phyloP scores from a whole-genome alignment of 129 eudicot genomes.

The Centaurea solstitialis region DNA sequence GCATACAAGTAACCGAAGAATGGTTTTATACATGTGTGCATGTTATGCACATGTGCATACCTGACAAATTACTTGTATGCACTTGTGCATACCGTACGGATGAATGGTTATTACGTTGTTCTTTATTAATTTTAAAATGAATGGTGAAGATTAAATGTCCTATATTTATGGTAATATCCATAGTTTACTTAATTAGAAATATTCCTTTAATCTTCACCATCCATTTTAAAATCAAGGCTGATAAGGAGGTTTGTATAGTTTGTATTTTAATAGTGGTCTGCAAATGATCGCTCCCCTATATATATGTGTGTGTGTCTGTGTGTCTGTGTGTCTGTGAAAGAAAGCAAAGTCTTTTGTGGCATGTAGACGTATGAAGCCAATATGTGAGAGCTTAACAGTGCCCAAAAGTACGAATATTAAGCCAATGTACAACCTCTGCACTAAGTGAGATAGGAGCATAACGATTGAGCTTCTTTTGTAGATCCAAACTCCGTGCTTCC shows the following conservation, averaged over 20 bases:
- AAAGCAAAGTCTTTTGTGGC: not conserved
- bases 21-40: no score
- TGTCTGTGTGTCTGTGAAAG: no score
- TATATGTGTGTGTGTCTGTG: no score
- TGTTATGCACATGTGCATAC: not conserved
- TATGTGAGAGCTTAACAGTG: not conserved
- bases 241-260: no score
- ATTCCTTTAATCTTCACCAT: no score
- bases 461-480: conserved; percentile 70
- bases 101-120: not conserved
- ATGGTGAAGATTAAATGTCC: no score
- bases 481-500: conserved; percentile 65
- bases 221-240: no score
- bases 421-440: conserved; percentile 61
- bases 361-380: not conserved
- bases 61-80: not conserved
- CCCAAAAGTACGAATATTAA: conserved; percentile 7
- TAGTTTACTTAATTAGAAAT: no score
- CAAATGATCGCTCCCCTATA: no score
- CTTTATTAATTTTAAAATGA: no score
- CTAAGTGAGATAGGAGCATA: conserved; percentile 79
- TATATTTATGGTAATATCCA: no score
- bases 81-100: not conserved
- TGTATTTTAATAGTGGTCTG: no score
- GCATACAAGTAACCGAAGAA: not conserved